These are phyloP conservation scores for Talaromyces borbonicus DNA, from an alignment of 495 filamentous ascomycete species.

Conservation along the genomic window DNA sequence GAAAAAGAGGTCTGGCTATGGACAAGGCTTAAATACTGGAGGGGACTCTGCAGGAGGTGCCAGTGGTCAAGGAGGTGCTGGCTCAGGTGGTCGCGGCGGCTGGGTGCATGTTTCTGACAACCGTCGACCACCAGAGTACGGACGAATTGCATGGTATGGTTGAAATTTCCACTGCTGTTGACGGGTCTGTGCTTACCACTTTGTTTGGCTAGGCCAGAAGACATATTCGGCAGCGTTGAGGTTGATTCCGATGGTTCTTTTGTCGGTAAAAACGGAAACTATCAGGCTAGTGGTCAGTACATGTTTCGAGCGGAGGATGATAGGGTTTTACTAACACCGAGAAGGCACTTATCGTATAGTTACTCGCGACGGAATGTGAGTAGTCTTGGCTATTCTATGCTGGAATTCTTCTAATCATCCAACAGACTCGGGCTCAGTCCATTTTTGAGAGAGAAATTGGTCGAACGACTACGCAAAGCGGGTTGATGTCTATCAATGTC, in stretches of 20 bases:
- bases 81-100: slow-evolving; percentile 73
- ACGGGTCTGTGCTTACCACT: not conserved
- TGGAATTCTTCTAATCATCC: not conserved
- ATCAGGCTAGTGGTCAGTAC: slow-evolving; percentile 48
- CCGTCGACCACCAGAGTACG: slow-evolving; percentile 80
- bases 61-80: slow-evolving; percentile 72
- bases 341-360: slow-evolving; percentile 44
- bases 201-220: slow-evolving; percentile 47
- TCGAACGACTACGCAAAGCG: slow-evolving; percentile 33
- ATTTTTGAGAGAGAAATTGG: slow-evolving; percentile 47
- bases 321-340: slow-evolving; percentile 8
- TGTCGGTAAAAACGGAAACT: slow-evolving; percentile 46
- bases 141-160: slow-evolving; percentile 65
- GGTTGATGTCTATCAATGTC: not conserved
- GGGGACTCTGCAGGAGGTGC: slow-evolving; percentile 63
- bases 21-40: slow-evolving; percentile 35
- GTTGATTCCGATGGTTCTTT: slow-evolving; percentile 72
- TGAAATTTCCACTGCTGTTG: too few relatives aligned
- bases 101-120: slow-evolving; percentile 82
- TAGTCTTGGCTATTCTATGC: slow-evolving; percentile 7
- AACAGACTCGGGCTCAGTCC: slow-evolving; percentile 44
- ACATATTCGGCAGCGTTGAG: slow-evolving; percentile 89
- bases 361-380: slow-evolving; percentile 54
- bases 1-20: slow-evolving; percentile 22
- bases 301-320: not conserved